A percentile compares a stretch with the other conserved stretches of the same genome.
Evolutionary conservation across 2,329 filamentous ascomycete species (phyloP).

Genomic region (Scedosporium aurantiacum): DNA sequence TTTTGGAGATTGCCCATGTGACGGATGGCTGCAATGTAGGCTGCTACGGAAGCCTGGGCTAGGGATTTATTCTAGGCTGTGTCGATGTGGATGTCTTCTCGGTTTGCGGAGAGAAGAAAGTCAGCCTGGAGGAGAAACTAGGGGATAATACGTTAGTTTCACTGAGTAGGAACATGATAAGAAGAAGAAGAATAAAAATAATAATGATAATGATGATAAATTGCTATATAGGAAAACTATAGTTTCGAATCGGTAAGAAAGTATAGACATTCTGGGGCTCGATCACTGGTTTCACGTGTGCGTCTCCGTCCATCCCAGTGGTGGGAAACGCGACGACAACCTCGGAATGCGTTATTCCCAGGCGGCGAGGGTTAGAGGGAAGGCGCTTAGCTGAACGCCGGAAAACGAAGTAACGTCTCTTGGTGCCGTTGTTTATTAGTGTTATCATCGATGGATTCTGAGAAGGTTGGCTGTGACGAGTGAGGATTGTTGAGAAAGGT

Average conservation of each 20-base stretch:
- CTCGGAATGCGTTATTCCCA: slow-evolving; percentile 9
- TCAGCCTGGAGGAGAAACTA: slow-evolving; percentile 18
- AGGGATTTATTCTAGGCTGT: slow-evolving; percentile 14
- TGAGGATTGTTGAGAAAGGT: background rate
- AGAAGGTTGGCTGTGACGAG: background rate
- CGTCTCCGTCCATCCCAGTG: background rate
- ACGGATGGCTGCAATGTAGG: slow-evolving; percentile 3
- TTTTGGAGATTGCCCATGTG: slow-evolving; percentile 5
- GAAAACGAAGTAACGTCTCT: slow-evolving; percentile 9
- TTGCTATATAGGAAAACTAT: slow-evolving; percentile 13
- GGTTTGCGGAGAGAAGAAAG: slow-evolving; percentile 15
- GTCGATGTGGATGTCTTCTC: slow-evolving; percentile 14
- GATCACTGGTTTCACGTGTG: background rate
- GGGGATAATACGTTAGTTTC: background rate
- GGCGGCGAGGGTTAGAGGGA: slow-evolving; percentile 8
- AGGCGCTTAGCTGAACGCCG: slow-evolving; percentile 7
- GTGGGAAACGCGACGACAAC: slow-evolving; percentile 14
- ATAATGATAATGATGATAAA: too few species aligned
- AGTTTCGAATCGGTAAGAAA: slow-evolving; percentile 16
- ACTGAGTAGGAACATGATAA: too few species aligned
- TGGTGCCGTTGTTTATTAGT: slow-evolving; percentile 5
- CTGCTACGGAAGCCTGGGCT: background rate
- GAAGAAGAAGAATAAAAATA: background rate
- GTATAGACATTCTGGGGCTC: slow-evolving; percentile 13
- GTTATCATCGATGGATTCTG: slow-evolving; percentile 1